Base-by-base conservation (phyloP, 768 basidiomycete genomes). In the Collybia mongolica region DNA sequence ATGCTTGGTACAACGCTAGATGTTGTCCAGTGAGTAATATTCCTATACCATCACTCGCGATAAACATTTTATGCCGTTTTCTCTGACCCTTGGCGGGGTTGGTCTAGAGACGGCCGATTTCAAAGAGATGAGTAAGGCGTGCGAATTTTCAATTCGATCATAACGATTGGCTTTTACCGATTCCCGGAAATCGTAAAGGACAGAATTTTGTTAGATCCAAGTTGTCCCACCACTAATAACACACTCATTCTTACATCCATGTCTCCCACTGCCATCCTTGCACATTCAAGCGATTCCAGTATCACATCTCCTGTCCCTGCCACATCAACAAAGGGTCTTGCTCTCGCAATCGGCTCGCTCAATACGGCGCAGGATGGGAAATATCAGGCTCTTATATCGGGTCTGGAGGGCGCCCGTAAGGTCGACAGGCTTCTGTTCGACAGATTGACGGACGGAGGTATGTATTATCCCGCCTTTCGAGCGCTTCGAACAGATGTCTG, bases 351-450 rank as follows among this genome's bases (percentile, higher is more conserved):
- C 54, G 90, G 92, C 48, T 91, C 91, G 6, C 80, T 86, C 17
- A 71, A 77, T 3, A 88, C 90, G 0, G 92, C 91, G 3, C 78
- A 82, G 63, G 82, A 91, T 61, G 93, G 92, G 26, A 79, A 76
- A 63, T 93, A 92, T 63, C 90, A 93, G 65, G 66, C 77, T 1
- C 69, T 90, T 53, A 75, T 91, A 45, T 75, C 81, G 6, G 72
- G 75, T 55, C 69, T 92, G 51, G 80, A 82, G 65, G 66, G 66
- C 50, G 74, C 72, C 15, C 67, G 76, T 54, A 60, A 70, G 28
- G 83, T 91, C 24, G 90, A 94, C 59, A 85, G 79, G 60, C 84
- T 92, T 62, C 82, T 94, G 72, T 69, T 93, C 23, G 92, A 95
- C 65, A 76, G 93, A 53, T 70, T 95, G 53, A 71, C 92, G 14